Percentiles rank a stretch among this genome's conserved stretches.
These are phyloP conservation scores for Hibiscus syriacus DNA, from an alignment of 345 rosid species.

Conservation along the genomic window DNA sequence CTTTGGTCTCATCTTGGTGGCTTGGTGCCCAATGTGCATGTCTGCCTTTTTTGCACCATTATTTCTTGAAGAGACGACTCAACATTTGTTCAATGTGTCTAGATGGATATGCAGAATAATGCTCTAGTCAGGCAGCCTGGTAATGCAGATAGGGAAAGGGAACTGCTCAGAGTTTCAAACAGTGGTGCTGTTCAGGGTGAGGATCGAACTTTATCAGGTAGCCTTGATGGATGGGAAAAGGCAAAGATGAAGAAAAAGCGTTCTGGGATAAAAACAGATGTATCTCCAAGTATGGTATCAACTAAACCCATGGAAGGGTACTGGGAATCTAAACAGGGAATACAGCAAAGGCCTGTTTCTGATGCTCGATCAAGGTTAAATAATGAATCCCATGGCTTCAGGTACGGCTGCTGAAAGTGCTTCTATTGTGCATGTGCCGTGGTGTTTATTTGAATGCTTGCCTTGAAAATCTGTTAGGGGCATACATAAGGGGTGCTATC, in stretches of 20 bases:
- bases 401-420: slow-evolving; percentile 35
- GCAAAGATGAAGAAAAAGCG: slow-evolving; percentile 88
- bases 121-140: slow-evolving; percentile 54
- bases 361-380: slow-evolving; percentile 62
- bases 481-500: background rate
- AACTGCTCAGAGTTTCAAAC: slow-evolving; percentile 50
- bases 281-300: slow-evolving; percentile 40
- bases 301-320: slow-evolving; percentile 54
- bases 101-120: slow-evolving; percentile 68
- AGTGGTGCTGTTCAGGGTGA: slow-evolving; percentile 55
- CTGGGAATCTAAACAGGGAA: slow-evolving; percentile 70
- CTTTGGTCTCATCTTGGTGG: background rate
- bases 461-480: background rate
- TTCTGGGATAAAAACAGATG: slow-evolving; percentile 70
- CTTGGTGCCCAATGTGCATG: slow-evolving; percentile 1
- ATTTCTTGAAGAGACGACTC: slow-evolving; percentile 11
- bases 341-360: slow-evolving; percentile 44
- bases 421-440: slow-evolving; percentile 2
- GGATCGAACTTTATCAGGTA: slow-evolving; percentile 58
- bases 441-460: slow-evolving; percentile 9
- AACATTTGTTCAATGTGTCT: slow-evolving; percentile 25
- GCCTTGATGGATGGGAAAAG: slow-evolving; percentile 92
- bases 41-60: too few species aligned
- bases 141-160: slow-evolving; percentile 68
- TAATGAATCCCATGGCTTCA: slow-evolving; percentile 66